Base-by-base conservation (phyloP, 2,329 filamentous ascomycete genomes). In the Ascosphaera apis region DNA sequence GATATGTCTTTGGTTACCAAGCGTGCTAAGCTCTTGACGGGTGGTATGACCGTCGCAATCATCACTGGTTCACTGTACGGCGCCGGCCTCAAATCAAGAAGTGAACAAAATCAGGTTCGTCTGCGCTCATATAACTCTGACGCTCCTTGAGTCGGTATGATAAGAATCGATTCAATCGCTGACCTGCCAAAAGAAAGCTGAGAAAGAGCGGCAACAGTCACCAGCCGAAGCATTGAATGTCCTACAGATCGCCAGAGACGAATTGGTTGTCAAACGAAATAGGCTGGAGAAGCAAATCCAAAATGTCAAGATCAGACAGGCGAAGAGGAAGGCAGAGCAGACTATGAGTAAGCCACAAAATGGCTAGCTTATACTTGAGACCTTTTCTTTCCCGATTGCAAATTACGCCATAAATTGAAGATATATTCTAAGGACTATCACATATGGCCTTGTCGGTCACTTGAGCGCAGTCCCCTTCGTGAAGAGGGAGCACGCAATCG, bases 51-150 rank as follows among this genome's bases (percentile, higher is more conserved):
- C 7, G 60, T 64, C 12, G 61, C 71, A 33, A 71, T 68, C 1
- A 63, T 64, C 4, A 62, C 61, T 1, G 69, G 70, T 36, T 60
- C 67, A 3, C 58, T 66, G 41, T 73, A 71, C 44, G 71, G 71
- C 16, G 70, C 71, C 15, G 61, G 62, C 4, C 42, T 74, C 40
- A 52, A 47, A 38, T 49, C 38, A 41, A 46, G 41, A 37, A 43
- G 38, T 37, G 36, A 39, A 41, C 41, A 43, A 33, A 40, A 39
- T 42, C 39, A 46, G 41, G 39, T 42, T 34, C 34, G 39, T 35
- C 35, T 23, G 15, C 23, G 35, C 12, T n/a, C 19, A 21, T 21
- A 4, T 21, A 21, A 9, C 19, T 21, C 19, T 11, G 15, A 12
- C 15, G 5, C 33, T 12, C 30, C n/a, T 18, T 16, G 5, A 16